Evolutionary conservation across 106 monocot genomes (phyloP).

Genomic region (Vanilla planifolia): DNA sequence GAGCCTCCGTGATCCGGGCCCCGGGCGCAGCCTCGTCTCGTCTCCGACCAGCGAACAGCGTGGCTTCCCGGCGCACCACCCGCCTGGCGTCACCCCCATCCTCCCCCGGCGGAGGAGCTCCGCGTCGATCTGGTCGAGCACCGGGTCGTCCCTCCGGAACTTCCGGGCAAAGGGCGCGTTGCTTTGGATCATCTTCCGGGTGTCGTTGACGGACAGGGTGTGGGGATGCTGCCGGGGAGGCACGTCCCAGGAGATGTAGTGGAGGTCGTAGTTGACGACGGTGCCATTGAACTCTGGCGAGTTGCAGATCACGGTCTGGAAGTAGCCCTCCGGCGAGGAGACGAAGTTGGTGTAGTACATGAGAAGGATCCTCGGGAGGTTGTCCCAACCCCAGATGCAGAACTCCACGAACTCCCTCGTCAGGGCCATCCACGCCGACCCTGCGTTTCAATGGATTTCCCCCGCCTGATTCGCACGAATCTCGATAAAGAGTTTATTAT

Average conservation of each 20-base stretch:
- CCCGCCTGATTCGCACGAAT: too few relatives aligned
- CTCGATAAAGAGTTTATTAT: too few relatives aligned
- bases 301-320: conserved; percentile 66
- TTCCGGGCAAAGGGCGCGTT: conserved; percentile 68
- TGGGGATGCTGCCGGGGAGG: conserved; percentile 69
- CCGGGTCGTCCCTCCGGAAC: conserved; percentile 23
- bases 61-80: conserved; percentile 44
- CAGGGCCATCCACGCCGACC: conserved; percentile 78
- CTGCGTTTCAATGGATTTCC: conserved; percentile 12
- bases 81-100: conserved; percentile 27
- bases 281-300: conserved; percentile 25
- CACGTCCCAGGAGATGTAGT: conserved; percentile 53
- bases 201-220: conserved; percentile 24
- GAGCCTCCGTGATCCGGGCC: conserved; percentile 33
- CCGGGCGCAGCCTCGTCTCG: conserved; percentile 17
- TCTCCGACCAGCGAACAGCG: conserved; percentile 45
- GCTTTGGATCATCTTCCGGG: conserved; percentile 24
- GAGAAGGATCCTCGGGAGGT: conserved; percentile 58
- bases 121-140: conserved; percentile 37
- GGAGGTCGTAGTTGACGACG: conserved; percentile 60
- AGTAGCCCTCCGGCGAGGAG: conserved; percentile 60
- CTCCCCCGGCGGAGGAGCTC: conserved; percentile 33
- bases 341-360: conserved; percentile 84
- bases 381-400: conserved; percentile 65
- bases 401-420: conserved; percentile 57